A percentile compares a stretch with the other conserved stretches of the same genome.
Conservation (phyloP, 306 rosid species). For the Oemleria cerasiformis region DNA sequence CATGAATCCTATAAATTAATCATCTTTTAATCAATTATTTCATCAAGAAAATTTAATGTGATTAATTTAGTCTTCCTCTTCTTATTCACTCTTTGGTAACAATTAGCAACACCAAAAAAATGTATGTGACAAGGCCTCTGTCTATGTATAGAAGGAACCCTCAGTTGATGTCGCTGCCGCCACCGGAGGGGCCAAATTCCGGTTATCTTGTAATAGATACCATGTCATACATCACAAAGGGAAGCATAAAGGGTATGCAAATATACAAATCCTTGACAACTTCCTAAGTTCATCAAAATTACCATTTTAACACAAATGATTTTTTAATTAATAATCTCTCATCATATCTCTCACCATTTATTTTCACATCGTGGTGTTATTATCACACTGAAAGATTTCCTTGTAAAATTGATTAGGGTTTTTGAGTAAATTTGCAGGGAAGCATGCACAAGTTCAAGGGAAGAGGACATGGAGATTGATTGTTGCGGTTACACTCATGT, state of each 20-base stretch:
- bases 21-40: too few species aligned
- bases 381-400: too few species aligned
- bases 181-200: constrained; percentile 64
- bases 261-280: too few species aligned
- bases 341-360: not conserved
- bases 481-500: constrained; percentile 39
- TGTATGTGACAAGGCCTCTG: constrained; percentile 70
- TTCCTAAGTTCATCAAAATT: too few species aligned
- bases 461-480: constrained; percentile 37
- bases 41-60: too few species aligned
- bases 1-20: too few species aligned
- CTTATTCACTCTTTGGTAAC: not conserved
- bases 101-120: too few species aligned
- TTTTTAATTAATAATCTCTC: too few species aligned
- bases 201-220: constrained; percentile 65
- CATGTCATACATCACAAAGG: constrained; percentile 44
- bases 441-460: constrained; percentile 38
- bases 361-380: too few species aligned
- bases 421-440: constrained; percentile 42
- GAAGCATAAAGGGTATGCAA: constrained; percentile 7
- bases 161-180: constrained; percentile 28
- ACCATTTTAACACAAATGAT: too few species aligned
- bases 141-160: constrained; percentile 40
- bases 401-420: too few species aligned
- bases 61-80: not conserved